Evolutionary conservation across 306 rosid species (phyloP).

Genomic region (Gillenia trifoliata): DNA sequence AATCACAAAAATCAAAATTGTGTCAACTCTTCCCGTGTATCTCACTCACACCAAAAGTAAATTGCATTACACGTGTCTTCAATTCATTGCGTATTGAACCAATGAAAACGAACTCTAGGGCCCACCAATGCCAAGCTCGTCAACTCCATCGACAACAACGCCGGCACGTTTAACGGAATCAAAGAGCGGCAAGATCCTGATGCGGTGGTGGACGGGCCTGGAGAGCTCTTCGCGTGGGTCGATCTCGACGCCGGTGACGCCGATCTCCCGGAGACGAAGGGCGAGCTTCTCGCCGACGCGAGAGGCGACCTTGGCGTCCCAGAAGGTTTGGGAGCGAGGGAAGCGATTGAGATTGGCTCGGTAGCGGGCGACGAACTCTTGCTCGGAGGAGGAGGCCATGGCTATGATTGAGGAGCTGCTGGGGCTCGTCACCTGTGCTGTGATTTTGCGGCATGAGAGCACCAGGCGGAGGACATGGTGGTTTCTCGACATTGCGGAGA

Average conservation of each 20-base stretch:
- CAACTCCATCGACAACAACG: neutral
- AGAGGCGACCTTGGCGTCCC: slow-evolving; percentile 28
- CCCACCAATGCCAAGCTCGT: neutral
- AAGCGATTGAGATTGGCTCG: slow-evolving; percentile 19
- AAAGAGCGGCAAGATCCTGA: neutral
- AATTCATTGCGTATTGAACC: neutral
- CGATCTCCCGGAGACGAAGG: neutral
- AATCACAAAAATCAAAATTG: neutral
- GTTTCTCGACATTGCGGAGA: slow-evolving; percentile 3
- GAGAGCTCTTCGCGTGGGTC: neutral
- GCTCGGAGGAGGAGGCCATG: slow-evolving; percentile 36
- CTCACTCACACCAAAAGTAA: neutral
- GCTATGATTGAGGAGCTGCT: slow-evolving; percentile 27
- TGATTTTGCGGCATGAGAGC: slow-evolving; percentile 27
- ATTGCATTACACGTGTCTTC: neutral
- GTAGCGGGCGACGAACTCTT: slow-evolving; percentile 24
- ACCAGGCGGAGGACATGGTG: slow-evolving; percentile 24
- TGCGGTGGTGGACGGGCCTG: neutral
- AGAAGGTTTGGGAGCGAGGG: slow-evolving; percentile 17
- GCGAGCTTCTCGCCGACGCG: slow-evolving; percentile 18
- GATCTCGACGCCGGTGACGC: slow-evolving; percentile 1
- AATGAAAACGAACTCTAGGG: neutral
- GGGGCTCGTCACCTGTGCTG: slow-evolving; percentile 22
- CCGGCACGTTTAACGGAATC: slow-evolving; percentile 1
- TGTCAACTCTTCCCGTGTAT: neutral